Evolutionary conservation across 2,329 filamentous ascomycete genomes (phyloP), one percentile per base, ranked within the genome.

Genomic region (Westerdykella ornata): DNA sequence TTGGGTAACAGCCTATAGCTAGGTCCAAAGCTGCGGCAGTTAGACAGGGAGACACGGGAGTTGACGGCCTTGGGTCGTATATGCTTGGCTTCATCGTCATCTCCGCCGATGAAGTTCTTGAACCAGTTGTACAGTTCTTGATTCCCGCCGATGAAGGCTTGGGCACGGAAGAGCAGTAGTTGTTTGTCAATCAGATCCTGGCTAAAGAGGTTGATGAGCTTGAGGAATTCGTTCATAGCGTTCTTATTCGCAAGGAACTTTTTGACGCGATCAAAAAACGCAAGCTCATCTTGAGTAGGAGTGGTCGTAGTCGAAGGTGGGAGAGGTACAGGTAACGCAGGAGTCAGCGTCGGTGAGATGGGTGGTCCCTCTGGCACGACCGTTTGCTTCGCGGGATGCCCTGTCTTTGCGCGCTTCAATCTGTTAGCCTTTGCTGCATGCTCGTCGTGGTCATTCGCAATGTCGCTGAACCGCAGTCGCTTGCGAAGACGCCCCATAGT

Each of bases 251-350:
- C 82, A 43, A 98, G 87, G 57, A 84, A 90, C 68, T 98, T 98
- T 76, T 96, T 97, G 14, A 92, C 88, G 6, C 88, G 83, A 47
- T 98, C 92, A 56, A 98, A 98, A 68, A 97, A 97, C 2, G 81
- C 81, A 39, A 97, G 76, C 60, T 97, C 90, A 43, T 97, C 90
- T 40, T 82, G 77, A 17, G 78, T 85, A 1, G 88, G 85, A n/a
- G 81, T 81, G 7, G 82, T 73, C 1, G 82, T 80, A 0, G 82
- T 78, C 0, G 81, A 82, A 1, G 89, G 88, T 12, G 85, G 81
- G 22, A 97, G 77, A 2, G 92, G 89, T 60, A 90, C 85, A 1
- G 92, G 92, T 52, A 94, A 79, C 37, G 87, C 80, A 1, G 92
- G 92, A 1, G 90, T 88, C 35, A 98, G 71, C 0, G 88, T 94